Evolutionary conservation across 1,284 basidiomycete species (phyloP), one percentile per base, ranked within the genome.

Genomic region (Grifola frondosa): DNA sequence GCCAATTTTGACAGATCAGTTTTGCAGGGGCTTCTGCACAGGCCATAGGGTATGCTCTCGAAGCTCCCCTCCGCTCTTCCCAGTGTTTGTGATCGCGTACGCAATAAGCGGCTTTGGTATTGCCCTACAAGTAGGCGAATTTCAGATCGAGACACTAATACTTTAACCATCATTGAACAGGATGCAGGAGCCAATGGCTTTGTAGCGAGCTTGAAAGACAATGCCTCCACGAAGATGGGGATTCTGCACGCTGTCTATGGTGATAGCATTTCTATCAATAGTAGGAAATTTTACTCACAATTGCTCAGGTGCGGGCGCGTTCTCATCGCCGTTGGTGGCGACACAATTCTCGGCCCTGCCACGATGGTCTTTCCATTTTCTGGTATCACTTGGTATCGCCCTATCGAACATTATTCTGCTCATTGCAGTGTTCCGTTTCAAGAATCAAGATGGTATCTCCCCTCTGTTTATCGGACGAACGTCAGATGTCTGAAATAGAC

Each of bases 351-450:
- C 79, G 2, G 68, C 69, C 26, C 55, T 70, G 23, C 57, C 48
- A 1, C 62, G 63, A 34, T 80, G 80, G 73, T 84, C 81, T 8
- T 79, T 78, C 51, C 80, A 85, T 54, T 88, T 79, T 57, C 64
- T 85, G 6, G 66, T 68, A 11, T 82, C 80, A 0, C 61, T 86
- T 3, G 77, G 74, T 1, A 46, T 88, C 8, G 74, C 78, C 0
- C 30, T 73, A 15, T 25, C 66, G 13, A 84, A 79, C 37, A 62
- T 65, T 0, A 22, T 66, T 9, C 25, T 70, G 4, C 54, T 84
- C 15, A 45, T 71, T 4, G 38, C 58, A 5, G 73, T 79, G 0
- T 86, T 87, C 63, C 67, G 70, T 9, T 60, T 77, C 7, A 71
- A 74, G 52, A 69, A 59, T 7, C 78, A 80, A 48, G 78, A 84